phyloP scores from a whole-genome alignment of 2,329 filamentous ascomycete genomes.

The Pseudogymnoascus sp. region DNA sequence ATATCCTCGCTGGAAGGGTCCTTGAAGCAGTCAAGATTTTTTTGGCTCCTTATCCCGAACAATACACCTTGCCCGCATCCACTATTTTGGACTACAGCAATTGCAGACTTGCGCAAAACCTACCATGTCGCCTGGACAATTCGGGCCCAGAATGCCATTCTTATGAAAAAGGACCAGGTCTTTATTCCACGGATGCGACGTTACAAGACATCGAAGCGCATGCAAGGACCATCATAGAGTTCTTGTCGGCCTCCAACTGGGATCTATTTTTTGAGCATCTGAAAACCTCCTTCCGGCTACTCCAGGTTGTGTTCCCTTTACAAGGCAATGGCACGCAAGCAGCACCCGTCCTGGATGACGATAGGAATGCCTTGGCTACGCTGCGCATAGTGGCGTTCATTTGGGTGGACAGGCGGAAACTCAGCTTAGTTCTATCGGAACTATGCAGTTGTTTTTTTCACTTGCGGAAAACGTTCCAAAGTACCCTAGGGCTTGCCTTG shows the following conservation, averaged over 20 bases:
- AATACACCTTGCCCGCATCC: slow-evolving; percentile 45
- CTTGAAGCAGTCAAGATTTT: slow-evolving; percentile 48
- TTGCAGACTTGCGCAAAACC: neutral
- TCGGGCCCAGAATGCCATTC: slow-evolving; percentile 28
- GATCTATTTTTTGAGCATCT: slow-evolving; percentile 49
- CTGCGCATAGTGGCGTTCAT: slow-evolving; percentile 53
- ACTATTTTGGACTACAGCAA: slow-evolving; percentile 46
- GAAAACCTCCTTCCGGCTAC: slow-evolving; percentile 30
- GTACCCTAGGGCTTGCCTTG: slow-evolving; percentile 52
- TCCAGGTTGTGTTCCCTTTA: slow-evolving; percentile 22
- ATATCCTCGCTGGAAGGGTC: slow-evolving; percentile 43
- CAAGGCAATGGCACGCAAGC: slow-evolving; percentile 18
- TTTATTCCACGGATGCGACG: slow-evolving; percentile 13
- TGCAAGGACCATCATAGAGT: slow-evolving; percentile 51
- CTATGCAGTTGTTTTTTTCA: slow-evolving; percentile 59
- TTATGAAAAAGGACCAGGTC: slow-evolving; percentile 29
- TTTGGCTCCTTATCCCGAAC: slow-evolving; percentile 50
- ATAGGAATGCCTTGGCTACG: slow-evolving; percentile 39
- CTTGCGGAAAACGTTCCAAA: slow-evolving; percentile 55
- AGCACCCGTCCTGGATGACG: slow-evolving; percentile 21
- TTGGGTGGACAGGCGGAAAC: slow-evolving; percentile 55
- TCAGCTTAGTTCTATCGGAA: slow-evolving; percentile 55
- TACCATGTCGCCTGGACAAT: slow-evolving; percentile 22
- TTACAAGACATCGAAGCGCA: slow-evolving; percentile 42
- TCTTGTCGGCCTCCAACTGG: slow-evolving; percentile 58